phyloP scores from a whole-genome alignment of 2,329 filamentous ascomycete species.

The Diaporthe longicolla region DNA sequence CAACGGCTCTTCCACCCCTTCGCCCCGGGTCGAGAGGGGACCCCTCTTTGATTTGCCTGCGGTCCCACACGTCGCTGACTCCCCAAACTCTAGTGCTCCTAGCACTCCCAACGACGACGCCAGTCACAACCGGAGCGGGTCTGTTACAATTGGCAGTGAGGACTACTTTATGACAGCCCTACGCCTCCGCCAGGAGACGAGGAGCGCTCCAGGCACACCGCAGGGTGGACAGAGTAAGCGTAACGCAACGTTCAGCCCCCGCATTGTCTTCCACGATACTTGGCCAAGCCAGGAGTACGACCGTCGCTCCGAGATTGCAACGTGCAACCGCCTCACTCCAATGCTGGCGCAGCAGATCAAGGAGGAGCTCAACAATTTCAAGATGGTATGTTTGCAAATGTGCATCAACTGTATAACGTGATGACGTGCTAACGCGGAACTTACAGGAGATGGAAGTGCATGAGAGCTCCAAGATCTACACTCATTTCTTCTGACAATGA shows the following conservation, averaged over 20 bases:
- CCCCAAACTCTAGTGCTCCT: constrained; percentile 86
- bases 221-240: constrained; percentile 72
- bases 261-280: constrained; percentile 95
- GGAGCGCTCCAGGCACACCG: constrained; percentile 85
- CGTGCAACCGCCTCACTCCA: constrained; percentile 96
- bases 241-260: constrained; percentile 85
- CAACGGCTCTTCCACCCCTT: constrained; percentile 73
- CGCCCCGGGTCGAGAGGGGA: constrained; percentile 72
- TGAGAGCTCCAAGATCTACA: constrained; percentile 98
- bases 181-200: constrained; percentile 80
- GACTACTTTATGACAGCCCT: constrained; percentile 91
- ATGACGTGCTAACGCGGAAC: constrained; percentile 55
- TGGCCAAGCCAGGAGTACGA: constrained; percentile 98
- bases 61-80: constrained; percentile 78
- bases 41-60: constrained; percentile 70
- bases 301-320: constrained; percentile 94
- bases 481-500: constrained; percentile 94
- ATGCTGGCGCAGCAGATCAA: constrained; percentile 99
- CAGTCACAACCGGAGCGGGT: constrained; percentile 76
- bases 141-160: constrained; percentile 82
- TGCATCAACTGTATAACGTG: constrained; percentile 41
- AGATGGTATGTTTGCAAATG: constrained; percentile 80
- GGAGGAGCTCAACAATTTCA: constrained; percentile 99
- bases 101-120: constrained; percentile 88
- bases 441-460: constrained; percentile 98